Conservation (phyloP, 768 basidiomycete genomes). For the Termitomyces sp. region DNA sequence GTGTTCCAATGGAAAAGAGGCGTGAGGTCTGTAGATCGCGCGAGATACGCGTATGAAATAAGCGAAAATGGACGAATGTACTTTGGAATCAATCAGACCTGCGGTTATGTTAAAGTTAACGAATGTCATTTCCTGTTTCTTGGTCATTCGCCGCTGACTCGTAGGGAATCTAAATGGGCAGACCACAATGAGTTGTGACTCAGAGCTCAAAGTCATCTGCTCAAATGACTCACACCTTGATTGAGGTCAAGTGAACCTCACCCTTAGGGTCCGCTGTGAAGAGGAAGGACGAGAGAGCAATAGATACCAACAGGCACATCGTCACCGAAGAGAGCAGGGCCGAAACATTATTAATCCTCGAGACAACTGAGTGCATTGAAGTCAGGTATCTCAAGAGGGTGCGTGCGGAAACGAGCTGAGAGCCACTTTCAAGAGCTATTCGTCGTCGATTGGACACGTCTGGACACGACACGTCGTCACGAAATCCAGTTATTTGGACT, state of each 20-base stretch:
- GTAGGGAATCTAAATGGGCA: slow-evolving; percentile 32
- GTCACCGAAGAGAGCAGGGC: slow-evolving; percentile 69
- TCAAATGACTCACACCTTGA: slow-evolving; percentile 64
- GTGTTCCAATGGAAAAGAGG: slow-evolving; percentile 94
- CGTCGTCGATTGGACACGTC: neutral
- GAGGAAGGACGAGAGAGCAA: slow-evolving; percentile 70
- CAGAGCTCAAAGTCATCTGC: slow-evolving; percentile 3
- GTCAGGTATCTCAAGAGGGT: neutral
- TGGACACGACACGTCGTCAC: neutral
- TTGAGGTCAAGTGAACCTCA: slow-evolving; percentile 47
- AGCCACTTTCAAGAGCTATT: neutral
- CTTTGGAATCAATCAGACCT: slow-evolving; percentile 36
- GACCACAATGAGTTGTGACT: neutral
- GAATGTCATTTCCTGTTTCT: slow-evolving; percentile 72
- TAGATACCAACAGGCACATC: slow-evolving; percentile 62
- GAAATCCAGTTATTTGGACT: neutral
- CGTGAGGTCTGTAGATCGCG: slow-evolving; percentile 51
- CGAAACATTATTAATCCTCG: slow-evolving; percentile 70
- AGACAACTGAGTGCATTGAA: slow-evolving; percentile 63
- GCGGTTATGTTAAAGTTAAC: slow-evolving; percentile 78
- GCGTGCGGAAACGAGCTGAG: neutral
- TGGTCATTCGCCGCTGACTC: slow-evolving; percentile 46
- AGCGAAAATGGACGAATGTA: neutral
- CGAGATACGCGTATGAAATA: neutral
- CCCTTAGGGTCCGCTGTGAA: slow-evolving; percentile 56